A percentile compares a stretch with the other conserved stretches of the same genome.
Evolutionary conservation across 768 basidiomycete species (phyloP).

Genomic region (Suillus fuscotomentosus): DNA sequence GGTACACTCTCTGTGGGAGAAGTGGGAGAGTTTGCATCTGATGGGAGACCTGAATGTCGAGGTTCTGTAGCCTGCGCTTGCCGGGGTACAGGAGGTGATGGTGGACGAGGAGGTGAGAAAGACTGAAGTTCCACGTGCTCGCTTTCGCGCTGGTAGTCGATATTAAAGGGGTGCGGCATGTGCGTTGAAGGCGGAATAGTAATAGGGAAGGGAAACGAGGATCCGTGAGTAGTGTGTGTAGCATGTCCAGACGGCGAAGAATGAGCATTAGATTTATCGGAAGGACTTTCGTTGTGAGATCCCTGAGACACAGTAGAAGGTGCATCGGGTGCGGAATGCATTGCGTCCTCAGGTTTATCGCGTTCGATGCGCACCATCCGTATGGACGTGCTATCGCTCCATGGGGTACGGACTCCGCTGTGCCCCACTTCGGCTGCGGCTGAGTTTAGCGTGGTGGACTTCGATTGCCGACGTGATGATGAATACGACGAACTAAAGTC

Average conservation of each 20-base stretch:
- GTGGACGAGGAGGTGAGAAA: neutral
- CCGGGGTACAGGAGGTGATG: slow-evolving; percentile 20
- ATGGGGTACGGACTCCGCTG: slow-evolving; percentile 3
- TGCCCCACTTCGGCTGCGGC: slow-evolving; percentile 27
- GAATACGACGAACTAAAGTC: slow-evolving; percentile 27
- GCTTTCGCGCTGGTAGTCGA: slow-evolving; percentile 16
- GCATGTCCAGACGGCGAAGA: slow-evolving; percentile 20
- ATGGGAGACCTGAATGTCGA: slow-evolving; percentile 25
- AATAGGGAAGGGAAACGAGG: slow-evolving; percentile 44
- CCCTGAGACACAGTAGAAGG: slow-evolving; percentile 31
- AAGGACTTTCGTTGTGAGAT: slow-evolving; percentile 20
- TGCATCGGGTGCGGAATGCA: slow-evolving; percentile 27
- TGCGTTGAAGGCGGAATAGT: slow-evolving; percentile 44
- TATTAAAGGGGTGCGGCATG: slow-evolving; percentile 18
- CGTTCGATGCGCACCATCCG: slow-evolving; percentile 18
- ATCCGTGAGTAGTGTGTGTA: slow-evolving; percentile 23
- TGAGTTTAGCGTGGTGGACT: slow-evolving; percentile 26
- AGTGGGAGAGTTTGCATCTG: slow-evolving; percentile 47
- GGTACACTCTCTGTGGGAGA: slow-evolving; percentile 61
- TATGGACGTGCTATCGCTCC: slow-evolving; percentile 20
- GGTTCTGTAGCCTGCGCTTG: slow-evolving; percentile 24
- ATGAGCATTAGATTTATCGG: slow-evolving; percentile 20
- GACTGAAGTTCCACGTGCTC: neutral
- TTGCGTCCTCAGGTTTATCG: slow-evolving; percentile 12
- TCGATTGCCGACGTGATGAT: slow-evolving; percentile 25